Evolutionary conservation across 352 stramenopile species (phyloP).

Genomic region (Phytophthora megakarya): DNA sequence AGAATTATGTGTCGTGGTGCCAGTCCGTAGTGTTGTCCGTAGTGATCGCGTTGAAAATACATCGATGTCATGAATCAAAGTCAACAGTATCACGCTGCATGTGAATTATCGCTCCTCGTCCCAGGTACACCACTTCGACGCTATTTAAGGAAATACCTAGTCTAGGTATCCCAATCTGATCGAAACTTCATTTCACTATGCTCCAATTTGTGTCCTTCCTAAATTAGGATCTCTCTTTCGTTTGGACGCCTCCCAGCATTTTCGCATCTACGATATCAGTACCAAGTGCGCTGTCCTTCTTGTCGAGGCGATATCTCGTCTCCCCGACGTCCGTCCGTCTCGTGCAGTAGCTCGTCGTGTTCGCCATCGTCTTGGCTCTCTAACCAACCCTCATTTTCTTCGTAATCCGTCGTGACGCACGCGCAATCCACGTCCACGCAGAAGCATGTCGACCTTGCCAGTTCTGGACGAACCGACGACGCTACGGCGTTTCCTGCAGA

Average conservation of each 20-base stretch:
- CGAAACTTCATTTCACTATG: neutral
- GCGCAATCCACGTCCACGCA: neutral
- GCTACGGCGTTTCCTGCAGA: constrained; percentile 33
- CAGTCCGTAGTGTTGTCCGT: constrained; percentile 10
- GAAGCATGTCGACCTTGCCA: constrained; percentile 12
- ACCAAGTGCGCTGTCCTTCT: neutral
- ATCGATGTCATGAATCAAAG: neutral
- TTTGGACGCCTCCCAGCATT: constrained; percentile 8
- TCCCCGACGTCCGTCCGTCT: neutral
- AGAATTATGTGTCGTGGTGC: constrained; percentile 8
- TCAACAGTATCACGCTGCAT: neutral
- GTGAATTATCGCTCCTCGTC: neutral
- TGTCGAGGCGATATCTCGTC: constrained; percentile 7
- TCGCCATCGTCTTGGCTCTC: constrained; percentile 1
- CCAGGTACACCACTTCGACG: neutral
- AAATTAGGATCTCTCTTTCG: neutral
- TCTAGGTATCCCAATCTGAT: neutral
- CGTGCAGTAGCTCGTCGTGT: neutral
- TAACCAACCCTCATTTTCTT: neutral
- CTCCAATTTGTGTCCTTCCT: neutral
- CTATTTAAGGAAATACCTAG: neutral
- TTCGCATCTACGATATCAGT: constrained; percentile 16
- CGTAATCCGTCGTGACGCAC: neutral
- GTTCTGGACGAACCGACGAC: constrained; percentile 6
- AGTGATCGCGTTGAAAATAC: neutral